phyloP scores from a whole-genome alignment of 2,329 filamentous ascomycete genomes.

The Colletotrichum euphorbiae region DNA sequence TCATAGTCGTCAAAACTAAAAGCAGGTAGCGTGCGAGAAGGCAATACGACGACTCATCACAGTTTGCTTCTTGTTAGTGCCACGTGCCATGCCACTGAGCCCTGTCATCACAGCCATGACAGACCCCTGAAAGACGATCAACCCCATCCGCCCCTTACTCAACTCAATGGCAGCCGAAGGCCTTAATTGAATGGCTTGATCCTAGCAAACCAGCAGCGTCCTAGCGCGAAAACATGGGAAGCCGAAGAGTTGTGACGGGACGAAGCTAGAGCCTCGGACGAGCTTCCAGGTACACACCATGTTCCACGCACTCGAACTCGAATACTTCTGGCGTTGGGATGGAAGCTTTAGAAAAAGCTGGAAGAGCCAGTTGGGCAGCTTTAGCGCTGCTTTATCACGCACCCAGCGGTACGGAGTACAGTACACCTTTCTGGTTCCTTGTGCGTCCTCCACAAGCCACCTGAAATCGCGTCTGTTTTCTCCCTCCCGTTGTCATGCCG shows the following conservation, averaged over 20 bases:
- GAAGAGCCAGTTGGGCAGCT: background rate
- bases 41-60: slow-evolving; percentile 1
- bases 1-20: background rate
- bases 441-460: slow-evolving; percentile 25
- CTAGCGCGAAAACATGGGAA: slow-evolving; percentile 16
- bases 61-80: slow-evolving; percentile 11
- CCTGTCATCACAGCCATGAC: slow-evolving; percentile 27
- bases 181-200: slow-evolving; percentile 23
- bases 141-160: slow-evolving; percentile 13
- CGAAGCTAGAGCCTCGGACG: slow-evolving; percentile 7
- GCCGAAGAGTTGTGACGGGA: background rate
- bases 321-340: slow-evolving; percentile 1
- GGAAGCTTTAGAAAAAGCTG: background rate
- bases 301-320: background rate
- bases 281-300: slow-evolving; percentile 2
- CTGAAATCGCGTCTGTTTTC: slow-evolving; percentile 25
- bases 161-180: slow-evolving; percentile 15
- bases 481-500: slow-evolving; percentile 29
- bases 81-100: slow-evolving; percentile 23
- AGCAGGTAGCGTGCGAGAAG: slow-evolving; percentile 6
- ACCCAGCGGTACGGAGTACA: too few species aligned
- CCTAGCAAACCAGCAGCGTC: slow-evolving; percentile 9
- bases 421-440: background rate
- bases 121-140: slow-evolving; percentile 18
- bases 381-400: slow-evolving; percentile 12